These are phyloP conservation scores for Cadophora sp. DNA, from an alignment of 2,329 filamentous ascomycete species.

Conservation along the genomic window DNA sequence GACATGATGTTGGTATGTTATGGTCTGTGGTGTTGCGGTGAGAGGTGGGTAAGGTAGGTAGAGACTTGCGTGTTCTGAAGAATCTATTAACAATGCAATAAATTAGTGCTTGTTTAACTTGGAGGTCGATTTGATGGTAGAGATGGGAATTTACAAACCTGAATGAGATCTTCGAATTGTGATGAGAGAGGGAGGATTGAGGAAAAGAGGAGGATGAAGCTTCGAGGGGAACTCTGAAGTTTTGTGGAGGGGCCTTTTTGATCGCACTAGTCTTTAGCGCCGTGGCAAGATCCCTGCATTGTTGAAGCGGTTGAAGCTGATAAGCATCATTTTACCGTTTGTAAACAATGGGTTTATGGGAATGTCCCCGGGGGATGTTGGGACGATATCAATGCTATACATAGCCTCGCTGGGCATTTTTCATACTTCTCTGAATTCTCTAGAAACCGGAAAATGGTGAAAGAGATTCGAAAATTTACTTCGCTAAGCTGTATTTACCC, in stretches of 20 bases:
- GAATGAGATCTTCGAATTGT: slow-evolving; percentile 16
- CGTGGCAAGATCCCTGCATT: neutral
- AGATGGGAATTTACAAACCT: slow-evolving; percentile 12
- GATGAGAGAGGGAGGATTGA: slow-evolving; percentile 17
- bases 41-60: slow-evolving; percentile 19
- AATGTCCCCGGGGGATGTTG: neutral
- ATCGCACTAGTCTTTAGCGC: slow-evolving; percentile 9
- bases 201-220: slow-evolving; percentile 1
- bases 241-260: slow-evolving; percentile 22
- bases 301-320: slow-evolving; percentile 1
- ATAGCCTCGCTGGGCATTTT: too few relatives aligned
- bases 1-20: slow-evolving; percentile 43
- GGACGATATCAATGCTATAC: too few relatives aligned
- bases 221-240: slow-evolving; percentile 9
- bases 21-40: slow-evolving; percentile 31
- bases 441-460: too few relatives aligned
- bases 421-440: too few relatives aligned
- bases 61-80: slow-evolving; percentile 9
- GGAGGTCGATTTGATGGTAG: neutral
- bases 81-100: neutral
- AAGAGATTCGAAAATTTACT: too few relatives aligned
- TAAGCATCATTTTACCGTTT: neutral
- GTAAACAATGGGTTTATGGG: neutral
- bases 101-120: neutral
- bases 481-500: too few relatives aligned